Percentiles rank a stretch among this genome's conserved stretches.
Evolutionary conservation across 2,329 filamentous ascomycete genomes (phyloP).

Genomic region (Hypomyces perniciosus): DNA sequence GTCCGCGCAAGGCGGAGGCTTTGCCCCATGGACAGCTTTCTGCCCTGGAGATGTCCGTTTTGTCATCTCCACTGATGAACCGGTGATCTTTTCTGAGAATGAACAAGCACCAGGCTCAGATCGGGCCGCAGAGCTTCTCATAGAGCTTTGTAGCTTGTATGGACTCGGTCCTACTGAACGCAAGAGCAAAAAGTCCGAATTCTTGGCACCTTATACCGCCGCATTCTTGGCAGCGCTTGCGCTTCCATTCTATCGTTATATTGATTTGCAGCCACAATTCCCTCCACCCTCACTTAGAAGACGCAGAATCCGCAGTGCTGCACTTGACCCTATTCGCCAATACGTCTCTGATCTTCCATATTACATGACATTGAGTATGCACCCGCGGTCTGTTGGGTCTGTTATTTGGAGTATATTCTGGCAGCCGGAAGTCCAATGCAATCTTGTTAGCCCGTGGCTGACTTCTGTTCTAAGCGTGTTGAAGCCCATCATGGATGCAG

Average conservation of each 20-base stretch:
- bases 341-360: conserved; percentile 15
- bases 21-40: background rate
- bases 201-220: background rate
- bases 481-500: conserved; percentile 7
- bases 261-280: background rate
- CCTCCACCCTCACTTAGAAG: background rate
- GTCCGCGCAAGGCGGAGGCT: background rate
- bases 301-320: background rate
- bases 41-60: background rate
- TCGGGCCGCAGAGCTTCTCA: background rate
- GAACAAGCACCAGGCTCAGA: background rate
- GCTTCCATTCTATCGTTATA: conserved; percentile 1
- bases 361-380: conserved; percentile 19
- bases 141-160: conserved; percentile 3
- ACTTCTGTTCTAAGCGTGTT: conserved; percentile 12
- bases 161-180: background rate
- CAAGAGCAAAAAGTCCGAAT: background rate
- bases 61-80: background rate
- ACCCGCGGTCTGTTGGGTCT: conserved; percentile 12
- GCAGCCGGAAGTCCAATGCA: conserved; percentile 20
- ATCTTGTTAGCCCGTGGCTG: conserved; percentile 20
- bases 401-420: conserved; percentile 21
- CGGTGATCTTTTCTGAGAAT: background rate
- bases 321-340: background rate
- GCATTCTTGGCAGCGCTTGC: conserved; percentile 5